phyloP scores from a whole-genome alignment of 257 asterid species.

The Leonotis leonurus region DNA sequence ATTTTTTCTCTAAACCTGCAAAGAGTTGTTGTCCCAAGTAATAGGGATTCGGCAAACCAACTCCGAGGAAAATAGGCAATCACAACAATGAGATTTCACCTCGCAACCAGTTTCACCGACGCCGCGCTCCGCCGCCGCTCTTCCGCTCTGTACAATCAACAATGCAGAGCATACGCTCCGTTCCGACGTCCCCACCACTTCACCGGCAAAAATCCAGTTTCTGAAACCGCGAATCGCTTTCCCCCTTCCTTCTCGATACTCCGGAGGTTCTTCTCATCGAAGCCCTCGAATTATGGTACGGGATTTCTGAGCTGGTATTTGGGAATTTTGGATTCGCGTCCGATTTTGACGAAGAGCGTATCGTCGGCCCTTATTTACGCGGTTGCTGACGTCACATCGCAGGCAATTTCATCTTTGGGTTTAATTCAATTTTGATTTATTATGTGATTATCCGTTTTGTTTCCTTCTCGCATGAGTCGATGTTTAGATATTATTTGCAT shows the following conservation, averaged over 20 bases:
- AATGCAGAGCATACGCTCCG: constrained; percentile 26
- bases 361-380: constrained; percentile 68
- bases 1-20: neutral
- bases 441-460: neutral
- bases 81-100: constrained; percentile 33
- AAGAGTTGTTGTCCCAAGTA: neutral
- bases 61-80: neutral
- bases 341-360: constrained; percentile 60
- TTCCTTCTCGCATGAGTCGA: neutral
- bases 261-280: constrained; percentile 26
- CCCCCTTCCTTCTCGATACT: neutral
- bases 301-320: constrained; percentile 70
- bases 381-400: constrained; percentile 78
- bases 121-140: constrained; percentile 22
- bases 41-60: constrained; percentile 4
- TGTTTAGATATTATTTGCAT: neutral
- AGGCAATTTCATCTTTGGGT: constrained; percentile 32
- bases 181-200: constrained; percentile 14
- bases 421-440: neutral
- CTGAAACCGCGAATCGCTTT: constrained; percentile 15
- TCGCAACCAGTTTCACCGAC: constrained; percentile 23
- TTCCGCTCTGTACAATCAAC: constrained; percentile 19
- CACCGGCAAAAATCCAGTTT: constrained; percentile 5
- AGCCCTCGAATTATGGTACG: constrained; percentile 29
- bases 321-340: constrained; percentile 61